Conservation (phyloP, 2,329 filamentous ascomycete species). For the Penicillium sclerotigenum region DNA sequence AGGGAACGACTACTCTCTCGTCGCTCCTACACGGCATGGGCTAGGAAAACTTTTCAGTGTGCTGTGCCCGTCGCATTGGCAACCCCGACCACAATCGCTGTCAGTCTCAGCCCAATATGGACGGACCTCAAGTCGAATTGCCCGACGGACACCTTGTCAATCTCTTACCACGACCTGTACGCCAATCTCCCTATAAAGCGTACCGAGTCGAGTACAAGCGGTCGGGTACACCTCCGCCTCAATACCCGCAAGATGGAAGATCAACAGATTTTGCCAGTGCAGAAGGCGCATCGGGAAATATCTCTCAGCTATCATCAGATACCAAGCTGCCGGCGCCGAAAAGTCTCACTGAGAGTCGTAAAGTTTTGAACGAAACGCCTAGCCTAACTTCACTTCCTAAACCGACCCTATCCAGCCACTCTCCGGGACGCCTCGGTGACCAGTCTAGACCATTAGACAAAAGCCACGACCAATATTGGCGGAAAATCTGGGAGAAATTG, state of each 20-base stretch:
- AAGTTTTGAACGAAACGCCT: conserved; percentile 14
- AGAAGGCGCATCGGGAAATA: conserved; percentile 7
- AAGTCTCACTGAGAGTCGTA: conserved; percentile 16
- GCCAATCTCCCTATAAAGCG: conserved; percentile 15
- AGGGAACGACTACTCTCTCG: not conserved
- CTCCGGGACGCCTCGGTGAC: conserved; percentile 4
- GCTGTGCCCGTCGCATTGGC: conserved; percentile 22
- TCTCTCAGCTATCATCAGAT: conserved; percentile 18
- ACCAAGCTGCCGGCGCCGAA: conserved; percentile 33
- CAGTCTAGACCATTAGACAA: conserved; percentile 15
- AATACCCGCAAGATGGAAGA: not conserved
- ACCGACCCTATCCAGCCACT: conserved; percentile 7
- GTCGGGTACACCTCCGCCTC: conserved; percentile 6
- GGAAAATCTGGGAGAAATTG: conserved; percentile 26
- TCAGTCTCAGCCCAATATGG: conserved; percentile 25
- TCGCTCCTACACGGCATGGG: conserved; percentile 17
- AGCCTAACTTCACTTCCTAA: conserved; percentile 15
- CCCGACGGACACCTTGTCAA: conserved; percentile 32
- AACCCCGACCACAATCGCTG: not conserved
- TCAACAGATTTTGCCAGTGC: conserved; percentile 8
- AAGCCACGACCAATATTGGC: conserved; percentile 30
- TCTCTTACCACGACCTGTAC: conserved; percentile 25
- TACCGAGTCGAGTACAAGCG: conserved; percentile 16
- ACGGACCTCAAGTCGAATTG: conserved; percentile 23
- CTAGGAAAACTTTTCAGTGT: conserved; percentile 11